Conservation (phyloP, 805 yeast species). For the Saturnispora kantuleensis region DNA sequence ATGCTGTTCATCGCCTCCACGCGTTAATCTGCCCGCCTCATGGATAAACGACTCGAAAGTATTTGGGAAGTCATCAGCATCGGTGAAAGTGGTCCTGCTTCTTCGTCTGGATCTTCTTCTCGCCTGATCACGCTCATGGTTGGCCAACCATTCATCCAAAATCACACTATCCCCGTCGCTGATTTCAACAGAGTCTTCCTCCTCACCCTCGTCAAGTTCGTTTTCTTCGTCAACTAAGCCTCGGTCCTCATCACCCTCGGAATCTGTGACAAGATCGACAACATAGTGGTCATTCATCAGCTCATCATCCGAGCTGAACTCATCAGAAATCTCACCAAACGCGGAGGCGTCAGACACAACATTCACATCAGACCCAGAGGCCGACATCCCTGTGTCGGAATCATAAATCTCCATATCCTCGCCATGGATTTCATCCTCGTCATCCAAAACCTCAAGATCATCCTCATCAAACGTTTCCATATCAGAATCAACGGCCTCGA, state of each 20-base stretch:
- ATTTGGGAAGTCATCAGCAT: too few relatives aligned
- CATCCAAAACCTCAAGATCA: slow-evolving; percentile 22
- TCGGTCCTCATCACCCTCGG: slow-evolving; percentile 13
- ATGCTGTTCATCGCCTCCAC: slow-evolving; percentile 13
- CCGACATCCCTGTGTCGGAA: neutral
- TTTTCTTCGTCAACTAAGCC: slow-evolving; percentile 20
- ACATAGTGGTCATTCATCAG: slow-evolving; percentile 19
- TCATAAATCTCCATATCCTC: slow-evolving; percentile 12
- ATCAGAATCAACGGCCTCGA: slow-evolving; percentile 22
- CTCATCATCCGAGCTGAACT: slow-evolving; percentile 16
- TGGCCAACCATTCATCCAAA: slow-evolving; percentile 26
- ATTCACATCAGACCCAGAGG: neutral
- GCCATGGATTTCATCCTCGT: slow-evolving; percentile 13
- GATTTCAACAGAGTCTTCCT: slow-evolving; percentile 14
- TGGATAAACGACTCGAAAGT: too few relatives aligned
- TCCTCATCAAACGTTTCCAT: slow-evolving; percentile 26
- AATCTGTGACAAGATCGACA: slow-evolving; percentile 19
- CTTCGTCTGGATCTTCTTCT: slow-evolving; percentile 13
- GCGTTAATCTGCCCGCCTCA: too few relatives aligned
- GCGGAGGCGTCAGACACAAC: slow-evolving; percentile 2
- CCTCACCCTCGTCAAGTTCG: slow-evolving; percentile 13
- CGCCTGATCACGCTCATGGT: slow-evolving; percentile 21
- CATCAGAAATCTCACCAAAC: slow-evolving; percentile 8
- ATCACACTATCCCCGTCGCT: slow-evolving; percentile 25
- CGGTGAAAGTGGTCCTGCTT: slow-evolving; percentile 1